These are phyloP conservation scores for Podaxis mareebaensis DNA, from an alignment of 768 basidiomycete species.

Conservation along the genomic window DNA sequence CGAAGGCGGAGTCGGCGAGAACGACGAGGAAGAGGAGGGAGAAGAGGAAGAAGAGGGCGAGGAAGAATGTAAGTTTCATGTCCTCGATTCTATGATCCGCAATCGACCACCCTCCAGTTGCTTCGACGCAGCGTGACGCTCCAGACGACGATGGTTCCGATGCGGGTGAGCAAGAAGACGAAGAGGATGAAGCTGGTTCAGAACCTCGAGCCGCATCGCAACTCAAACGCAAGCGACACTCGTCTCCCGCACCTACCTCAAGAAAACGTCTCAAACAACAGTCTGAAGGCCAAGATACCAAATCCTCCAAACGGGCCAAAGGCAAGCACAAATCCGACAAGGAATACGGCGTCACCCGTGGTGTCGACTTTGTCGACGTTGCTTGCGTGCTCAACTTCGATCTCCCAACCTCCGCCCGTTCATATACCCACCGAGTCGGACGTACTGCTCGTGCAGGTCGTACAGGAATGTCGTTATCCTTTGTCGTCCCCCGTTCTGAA, in stretches of 20 bases:
- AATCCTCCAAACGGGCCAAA: constrained; percentile 44
- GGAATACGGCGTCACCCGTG: constrained; percentile 93
- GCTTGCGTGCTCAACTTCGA: constrained; percentile 99
- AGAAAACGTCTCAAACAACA: constrained; percentile 15
- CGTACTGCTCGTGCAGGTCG: constrained; percentile 96
- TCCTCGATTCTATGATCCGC: neutral
- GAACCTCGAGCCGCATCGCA: constrained; percentile 23
- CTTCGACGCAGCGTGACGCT: constrained; percentile 51
- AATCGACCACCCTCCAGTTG: constrained; percentile 40
- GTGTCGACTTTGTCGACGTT: constrained; percentile 96
- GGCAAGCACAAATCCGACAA: constrained; percentile 58
- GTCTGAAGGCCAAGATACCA: constrained; percentile 8
- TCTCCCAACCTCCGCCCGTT: constrained; percentile 80
- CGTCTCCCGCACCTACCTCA: constrained; percentile 37
- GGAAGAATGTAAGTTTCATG: constrained; percentile 31
- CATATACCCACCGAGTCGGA: constrained; percentile 95
- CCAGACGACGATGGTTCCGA: constrained; percentile 16
- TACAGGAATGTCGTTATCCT: constrained; percentile 89
- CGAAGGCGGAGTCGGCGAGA: constrained; percentile 65
- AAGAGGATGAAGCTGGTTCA: constrained; percentile 22
- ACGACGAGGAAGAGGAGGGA: constrained; percentile 42
- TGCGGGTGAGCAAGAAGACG: constrained; percentile 4
- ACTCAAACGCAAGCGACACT: constrained; percentile 60
- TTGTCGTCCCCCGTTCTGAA: constrained; percentile 69
- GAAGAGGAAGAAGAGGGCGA: constrained; percentile 38